Conservation (phyloP, 768 basidiomycete species). For the Kwoniella shandongensis region DNA sequence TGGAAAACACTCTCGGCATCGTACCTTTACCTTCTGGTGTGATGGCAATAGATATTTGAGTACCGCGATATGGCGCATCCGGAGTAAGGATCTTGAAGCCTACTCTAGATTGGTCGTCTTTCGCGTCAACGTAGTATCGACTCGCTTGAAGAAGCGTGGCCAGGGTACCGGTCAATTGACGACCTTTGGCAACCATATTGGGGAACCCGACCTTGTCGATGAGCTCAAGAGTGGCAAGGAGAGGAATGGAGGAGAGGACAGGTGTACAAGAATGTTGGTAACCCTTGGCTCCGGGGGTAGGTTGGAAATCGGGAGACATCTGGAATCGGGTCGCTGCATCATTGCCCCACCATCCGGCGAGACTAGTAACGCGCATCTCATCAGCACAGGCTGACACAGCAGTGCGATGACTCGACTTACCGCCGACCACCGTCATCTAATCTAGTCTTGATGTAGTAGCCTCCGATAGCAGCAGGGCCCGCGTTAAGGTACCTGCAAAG, state of each 20-base stretch:
- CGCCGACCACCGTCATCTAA: constrained; percentile 46
- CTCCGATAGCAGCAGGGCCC: constrained; percentile 96
- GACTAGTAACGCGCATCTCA: constrained; percentile 57
- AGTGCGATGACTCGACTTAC: constrained; percentile 27
- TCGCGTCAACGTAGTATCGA: constrained; percentile 62
- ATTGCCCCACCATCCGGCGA: constrained; percentile 98
- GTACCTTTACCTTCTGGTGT: constrained; percentile 57
- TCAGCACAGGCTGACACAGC: background rate
- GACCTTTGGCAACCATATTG: constrained; percentile 67
- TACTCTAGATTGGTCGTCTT: constrained; percentile 44
- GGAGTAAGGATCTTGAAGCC: constrained; percentile 95
- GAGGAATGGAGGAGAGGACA: constrained; percentile 71
- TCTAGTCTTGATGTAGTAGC: constrained; percentile 60
- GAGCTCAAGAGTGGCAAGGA: constrained; percentile 77
- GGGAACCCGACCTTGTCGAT: constrained; percentile 80
- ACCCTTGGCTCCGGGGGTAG: constrained; percentile 86
- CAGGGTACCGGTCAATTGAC: constrained; percentile 69
- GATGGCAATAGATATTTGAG: constrained; percentile 80
- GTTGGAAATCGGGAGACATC: constrained; percentile 80
- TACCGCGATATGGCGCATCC: constrained; percentile 66
- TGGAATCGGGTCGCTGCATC: constrained; percentile 79
- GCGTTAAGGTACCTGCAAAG: constrained; percentile 75
- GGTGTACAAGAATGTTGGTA: constrained; percentile 96
- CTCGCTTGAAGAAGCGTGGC: constrained; percentile 66
- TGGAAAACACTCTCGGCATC: constrained; percentile 70